Conservation (phyloP, 2,329 filamentous ascomycete genomes). For the Chrysoporthe austroafricana region DNA sequence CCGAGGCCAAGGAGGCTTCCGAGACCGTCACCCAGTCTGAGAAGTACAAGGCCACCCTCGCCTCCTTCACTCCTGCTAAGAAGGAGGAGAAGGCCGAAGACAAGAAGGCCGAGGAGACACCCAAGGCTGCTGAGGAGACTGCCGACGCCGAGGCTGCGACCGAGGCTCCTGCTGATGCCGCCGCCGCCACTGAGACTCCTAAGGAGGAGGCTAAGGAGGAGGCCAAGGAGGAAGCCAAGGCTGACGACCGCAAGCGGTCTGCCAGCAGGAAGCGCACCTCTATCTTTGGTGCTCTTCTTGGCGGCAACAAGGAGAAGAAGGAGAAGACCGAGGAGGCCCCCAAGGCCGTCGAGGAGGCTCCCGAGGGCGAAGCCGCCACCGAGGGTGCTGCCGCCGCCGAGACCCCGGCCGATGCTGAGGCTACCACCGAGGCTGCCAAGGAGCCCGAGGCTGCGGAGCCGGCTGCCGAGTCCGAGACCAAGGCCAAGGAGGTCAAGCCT, state of each 20-base stretch:
- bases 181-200: slow-evolving; percentile 37
- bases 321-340: slow-evolving; percentile 48
- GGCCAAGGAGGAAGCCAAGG: slow-evolving; percentile 46
- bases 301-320: slow-evolving; percentile 57
- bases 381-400: slow-evolving; percentile 39
- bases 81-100: slow-evolving; percentile 50
- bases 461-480: slow-evolving; percentile 37
- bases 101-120: slow-evolving; percentile 41
- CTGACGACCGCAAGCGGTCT: slow-evolving; percentile 65
- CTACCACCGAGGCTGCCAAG: slow-evolving; percentile 19
- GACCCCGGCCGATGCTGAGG: slow-evolving; percentile 21
- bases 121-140: slow-evolving; percentile 38
- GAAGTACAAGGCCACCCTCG: slow-evolving; percentile 84
- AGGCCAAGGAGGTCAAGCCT: slow-evolving; percentile 33
- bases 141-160: slow-evolving; percentile 37
- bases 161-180: slow-evolving; percentile 39
- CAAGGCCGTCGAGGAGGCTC: slow-evolving; percentile 41
- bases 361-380: slow-evolving; percentile 31
- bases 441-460: slow-evolving; percentile 41
- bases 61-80: slow-evolving; percentile 65
- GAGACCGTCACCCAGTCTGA: slow-evolving; percentile 76
- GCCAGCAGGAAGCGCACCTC: slow-evolving; percentile 68
- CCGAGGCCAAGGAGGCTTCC: slow-evolving; percentile 82
- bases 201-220: slow-evolving; percentile 37
- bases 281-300: slow-evolving; percentile 62